Base-by-base conservation (phyloP, 2,329 filamentous ascomycete genomes). In the Ophiosphaerella korrae region DNA sequence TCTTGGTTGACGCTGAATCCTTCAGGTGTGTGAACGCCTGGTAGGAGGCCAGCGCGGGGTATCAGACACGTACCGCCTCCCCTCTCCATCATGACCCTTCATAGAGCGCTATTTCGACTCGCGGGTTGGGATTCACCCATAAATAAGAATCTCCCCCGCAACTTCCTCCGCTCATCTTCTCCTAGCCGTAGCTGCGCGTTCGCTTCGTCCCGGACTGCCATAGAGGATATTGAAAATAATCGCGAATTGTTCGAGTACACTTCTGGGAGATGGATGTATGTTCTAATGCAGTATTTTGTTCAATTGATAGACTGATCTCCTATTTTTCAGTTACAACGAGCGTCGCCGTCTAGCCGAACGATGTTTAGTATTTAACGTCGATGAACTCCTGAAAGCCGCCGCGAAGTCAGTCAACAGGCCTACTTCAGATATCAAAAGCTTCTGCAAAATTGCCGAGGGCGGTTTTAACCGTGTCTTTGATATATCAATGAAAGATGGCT, bases 391-490 rank as follows among this genome's bases (percentile, higher is more conserved):
- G 45, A 55, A 61, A 47, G 57, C 46, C 23, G 60, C 62, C n/a
- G 56, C 60, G 7, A 53, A 45, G 13, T 49, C 61, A n/a, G 26
- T 65, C 16, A 51, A 61, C 34, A 55, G 44, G 44, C 33, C 54
- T 14, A 35, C 14, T 11, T 50, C 56, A 9, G 55, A 65, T 40
- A 47, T 67, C n/a, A 35, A 46, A 29, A 58, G 52, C 14, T 57
- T 74, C 39, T 39, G 13, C 6, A 75, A 75, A 45, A 16, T 75
- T 11, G 63, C 64, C 2, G 72, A 76, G 48, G 73, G 73, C 32
- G 71, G 67, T 3, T 74, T 71, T 46, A 74, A 75, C 50, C 66
- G 71, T 2, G 43, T 71, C 0, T 72, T 75, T 36, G 55, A 69
- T 21, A 55, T 66, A 7, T 55, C 45, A 3, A 66, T 74, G 54